These are phyloP conservation scores for Spencermartinsiella ligniputridi DNA, from an alignment of 1,139 yeast genomes.

Conservation along the genomic window DNA sequence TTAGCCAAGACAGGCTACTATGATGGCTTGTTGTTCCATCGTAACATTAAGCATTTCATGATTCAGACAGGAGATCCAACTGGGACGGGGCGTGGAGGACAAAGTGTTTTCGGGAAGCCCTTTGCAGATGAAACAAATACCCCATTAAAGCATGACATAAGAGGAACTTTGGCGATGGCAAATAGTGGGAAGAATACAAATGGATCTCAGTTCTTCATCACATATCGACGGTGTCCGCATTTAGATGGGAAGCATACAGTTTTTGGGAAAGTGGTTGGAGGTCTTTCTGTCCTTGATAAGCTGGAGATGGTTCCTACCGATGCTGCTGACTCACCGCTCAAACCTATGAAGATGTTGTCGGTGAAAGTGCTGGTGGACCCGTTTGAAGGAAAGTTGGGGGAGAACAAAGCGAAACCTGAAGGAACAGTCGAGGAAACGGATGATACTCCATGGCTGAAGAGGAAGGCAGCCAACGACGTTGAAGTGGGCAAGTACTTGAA, in stretches of 20 bases:
- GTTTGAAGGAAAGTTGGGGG: constrained; percentile 48
- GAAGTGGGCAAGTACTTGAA: constrained; percentile 26
- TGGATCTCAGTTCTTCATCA: constrained; percentile 75
- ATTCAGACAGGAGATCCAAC: constrained; percentile 51
- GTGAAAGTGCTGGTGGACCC: constrained; percentile 80
- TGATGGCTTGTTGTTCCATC: constrained; percentile 42
- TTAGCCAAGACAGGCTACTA: constrained; percentile 40
- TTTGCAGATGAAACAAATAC: constrained; percentile 58
- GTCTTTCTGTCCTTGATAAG: constrained; percentile 68
- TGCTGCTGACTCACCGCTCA: constrained; percentile 32
- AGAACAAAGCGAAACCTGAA: constrained; percentile 8
- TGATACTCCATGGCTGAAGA: constrained; percentile 26
- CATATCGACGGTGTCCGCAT: constrained; percentile 68
- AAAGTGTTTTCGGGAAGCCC: constrained; percentile 32
- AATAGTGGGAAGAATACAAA: constrained; percentile 60
- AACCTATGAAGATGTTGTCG: constrained; percentile 39
- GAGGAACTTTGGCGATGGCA: constrained; percentile 83
- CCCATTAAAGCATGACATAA: constrained; percentile 64
- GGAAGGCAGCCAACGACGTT: constrained; percentile 7
- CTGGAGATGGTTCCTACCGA: constrained; percentile 47
- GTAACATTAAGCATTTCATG: constrained; percentile 47
- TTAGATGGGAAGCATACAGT: constrained; percentile 71
- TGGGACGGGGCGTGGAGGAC: constrained; percentile 46
- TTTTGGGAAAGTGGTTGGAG: constrained; percentile 75
- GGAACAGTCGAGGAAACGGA: constrained; percentile 14